Percentiles rank a stretch among this genome's conserved stretches.
These are phyloP conservation scores for Leccinum ochraceum DNA, from an alignment of 768 basidiomycete genomes.

Conservation along the genomic window DNA sequence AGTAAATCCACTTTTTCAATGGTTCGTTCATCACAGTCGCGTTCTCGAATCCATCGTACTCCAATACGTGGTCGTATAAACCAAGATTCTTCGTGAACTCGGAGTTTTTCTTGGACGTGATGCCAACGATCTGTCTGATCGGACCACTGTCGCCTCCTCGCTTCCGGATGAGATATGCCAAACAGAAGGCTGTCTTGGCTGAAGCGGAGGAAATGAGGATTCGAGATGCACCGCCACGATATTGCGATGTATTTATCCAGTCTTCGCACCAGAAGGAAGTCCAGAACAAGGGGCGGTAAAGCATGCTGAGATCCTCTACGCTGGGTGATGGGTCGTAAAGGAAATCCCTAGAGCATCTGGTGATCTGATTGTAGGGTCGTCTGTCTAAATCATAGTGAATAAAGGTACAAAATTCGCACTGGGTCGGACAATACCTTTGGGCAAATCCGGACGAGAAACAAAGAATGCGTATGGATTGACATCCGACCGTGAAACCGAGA, in stretches of 20 bases:
- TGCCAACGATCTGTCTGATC: slow-evolving; percentile 48
- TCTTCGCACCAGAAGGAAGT: slow-evolving; percentile 77
- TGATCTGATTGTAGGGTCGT: slow-evolving; percentile 67
- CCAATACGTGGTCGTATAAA: slow-evolving; percentile 58
- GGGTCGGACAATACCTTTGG: slow-evolving; percentile 42
- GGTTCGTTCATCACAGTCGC: slow-evolving; percentile 31
- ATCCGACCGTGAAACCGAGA: slow-evolving; percentile 51
- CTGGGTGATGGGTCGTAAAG: slow-evolving; percentile 49
- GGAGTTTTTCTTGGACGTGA: slow-evolving; percentile 59
- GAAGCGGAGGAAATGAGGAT: slow-evolving; percentile 71
- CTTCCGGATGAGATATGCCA: slow-evolving; percentile 59
- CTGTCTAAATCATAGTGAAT: slow-evolving; percentile 45
- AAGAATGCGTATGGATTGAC: slow-evolving; percentile 56
- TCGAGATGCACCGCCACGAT: slow-evolving; percentile 46
- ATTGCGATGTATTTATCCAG: slow-evolving; percentile 55
- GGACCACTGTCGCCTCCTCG: slow-evolving; percentile 29
- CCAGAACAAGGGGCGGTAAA: slow-evolving; percentile 74
- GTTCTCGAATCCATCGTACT: slow-evolving; percentile 49
- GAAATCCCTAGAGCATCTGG: slow-evolving; percentile 56
- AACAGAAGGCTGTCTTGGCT: slow-evolving; percentile 70
- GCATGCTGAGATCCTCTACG: slow-evolving; percentile 66
- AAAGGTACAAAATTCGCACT: background rate
- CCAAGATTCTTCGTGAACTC: slow-evolving; percentile 54
- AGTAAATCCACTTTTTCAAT: slow-evolving; percentile 51
- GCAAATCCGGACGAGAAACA: slow-evolving; percentile 62